Percentiles rank a stretch among this genome's conserved stretches.
Evolutionary conservation across 768 basidiomycete species (phyloP).

Genomic region (Tremella mesenterica): DNA sequence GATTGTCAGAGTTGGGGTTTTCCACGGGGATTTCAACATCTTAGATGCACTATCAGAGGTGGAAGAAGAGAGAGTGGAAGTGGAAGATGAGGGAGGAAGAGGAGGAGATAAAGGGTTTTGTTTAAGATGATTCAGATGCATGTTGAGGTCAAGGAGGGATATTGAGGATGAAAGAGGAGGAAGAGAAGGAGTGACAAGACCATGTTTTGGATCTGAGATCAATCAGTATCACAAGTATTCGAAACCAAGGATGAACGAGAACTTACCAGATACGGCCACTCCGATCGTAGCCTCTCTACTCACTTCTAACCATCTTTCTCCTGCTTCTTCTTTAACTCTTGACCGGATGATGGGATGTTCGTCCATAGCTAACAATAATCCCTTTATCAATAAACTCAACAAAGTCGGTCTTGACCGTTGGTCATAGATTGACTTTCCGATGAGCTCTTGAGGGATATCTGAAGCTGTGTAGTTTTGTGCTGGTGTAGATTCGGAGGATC

Average conservation of each 20-base stretch:
- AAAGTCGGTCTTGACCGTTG: constrained; percentile 21
- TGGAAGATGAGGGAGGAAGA: too few relatives aligned
- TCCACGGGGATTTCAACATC: too few relatives aligned
- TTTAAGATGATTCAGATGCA: constrained; percentile 17
- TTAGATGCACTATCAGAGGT: too few relatives aligned
- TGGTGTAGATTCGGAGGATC: constrained; percentile 11
- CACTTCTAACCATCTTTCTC: constrained; percentile 23
- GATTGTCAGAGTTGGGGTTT: constrained; percentile 22
- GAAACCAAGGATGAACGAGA: background rate
- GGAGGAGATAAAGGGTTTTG: too few relatives aligned
- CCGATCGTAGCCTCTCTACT: constrained; percentile 25
- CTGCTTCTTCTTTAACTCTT: constrained; percentile 16
- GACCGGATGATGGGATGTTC: constrained; percentile 39
- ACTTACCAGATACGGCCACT: constrained; percentile 36
- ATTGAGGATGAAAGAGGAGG: constrained; percentile 25
- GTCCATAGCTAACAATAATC: constrained; percentile 28
- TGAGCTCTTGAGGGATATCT: constrained; percentile 25
- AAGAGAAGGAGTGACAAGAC: constrained; percentile 34
- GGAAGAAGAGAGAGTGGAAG: too few relatives aligned
- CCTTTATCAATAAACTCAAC: constrained; percentile 32
- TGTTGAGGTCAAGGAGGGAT: constrained; percentile 18
- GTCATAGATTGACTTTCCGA: constrained; percentile 10
- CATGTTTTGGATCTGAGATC: constrained; percentile 30
- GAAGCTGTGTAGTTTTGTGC: constrained; percentile 19
- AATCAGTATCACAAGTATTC: background rate